Conservation (phyloP, 208 protist species). For the Phytomonas serpens region DNA sequence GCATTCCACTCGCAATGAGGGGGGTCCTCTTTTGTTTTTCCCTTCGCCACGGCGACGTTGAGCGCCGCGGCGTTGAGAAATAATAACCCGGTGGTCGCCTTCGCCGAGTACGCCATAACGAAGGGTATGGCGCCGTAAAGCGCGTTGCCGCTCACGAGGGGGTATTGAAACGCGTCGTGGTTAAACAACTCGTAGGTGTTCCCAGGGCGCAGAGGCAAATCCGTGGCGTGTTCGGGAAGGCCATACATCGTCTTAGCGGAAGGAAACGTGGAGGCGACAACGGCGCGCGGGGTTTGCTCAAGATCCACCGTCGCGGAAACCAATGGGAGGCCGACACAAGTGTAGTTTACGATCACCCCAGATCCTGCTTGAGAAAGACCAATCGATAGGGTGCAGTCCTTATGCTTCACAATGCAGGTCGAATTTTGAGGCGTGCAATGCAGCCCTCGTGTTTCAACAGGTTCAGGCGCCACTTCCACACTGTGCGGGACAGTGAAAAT, state of each 20-base stretch:
- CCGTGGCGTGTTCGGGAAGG: conserved; percentile 93
- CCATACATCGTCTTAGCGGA: conserved; percentile 87
- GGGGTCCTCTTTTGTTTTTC: not conserved
- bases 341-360: conserved; percentile 13
- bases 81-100: conserved; percentile 73
- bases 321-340: conserved; percentile 14
- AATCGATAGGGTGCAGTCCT: conserved; percentile 19
- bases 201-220: conserved; percentile 69
- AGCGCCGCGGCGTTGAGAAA: conserved; percentile 95
- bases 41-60: conserved; percentile 29
- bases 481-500: conserved; percentile 21
- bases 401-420: conserved; percentile 21
- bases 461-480: not conserved
- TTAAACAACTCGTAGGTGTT: conserved; percentile 95
- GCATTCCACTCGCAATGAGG: conserved; percentile 83
- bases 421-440: not conserved
- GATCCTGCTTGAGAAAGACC: not conserved
- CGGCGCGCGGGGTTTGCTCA: not conserved
- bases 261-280: conserved; percentile 42
- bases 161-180: conserved; percentile 97
- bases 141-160: conserved; percentile 88
- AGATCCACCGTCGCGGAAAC: conserved; percentile 10
- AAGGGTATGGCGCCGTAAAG: conserved; percentile 97
- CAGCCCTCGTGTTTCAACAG: conserved; percentile 1
- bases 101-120: conserved; percentile 77